phyloP scores from a whole-genome alignment of 1,284 basidiomycete genomes.

The Puccinia triticina region DNA sequence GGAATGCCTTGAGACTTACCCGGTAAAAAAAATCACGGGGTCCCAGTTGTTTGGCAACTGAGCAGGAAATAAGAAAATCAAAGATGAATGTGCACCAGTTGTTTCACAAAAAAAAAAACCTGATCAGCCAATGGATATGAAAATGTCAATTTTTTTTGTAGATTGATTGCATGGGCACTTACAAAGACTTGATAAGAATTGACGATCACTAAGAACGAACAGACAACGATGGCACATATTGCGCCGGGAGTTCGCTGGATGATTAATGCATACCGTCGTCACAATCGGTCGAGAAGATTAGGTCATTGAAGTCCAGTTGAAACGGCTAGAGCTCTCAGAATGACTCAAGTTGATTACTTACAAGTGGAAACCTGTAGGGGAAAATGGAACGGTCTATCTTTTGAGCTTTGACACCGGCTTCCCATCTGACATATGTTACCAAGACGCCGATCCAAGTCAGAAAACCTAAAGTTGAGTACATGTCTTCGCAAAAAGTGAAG shows the following conservation, averaged over 20 bases:
- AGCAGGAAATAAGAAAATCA: not conserved
- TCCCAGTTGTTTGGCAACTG: conserved; percentile 28
- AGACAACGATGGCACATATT: not conserved
- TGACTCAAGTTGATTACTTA: not conserved
- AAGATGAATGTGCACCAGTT: not conserved
- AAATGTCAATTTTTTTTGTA: not conserved
- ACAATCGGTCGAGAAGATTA: not conserved
- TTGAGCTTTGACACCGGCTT: conserved; percentile 74
- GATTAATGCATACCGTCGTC: not conserved
- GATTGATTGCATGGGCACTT: not conserved
- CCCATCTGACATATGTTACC: conserved; percentile 78
- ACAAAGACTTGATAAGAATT: conserved; percentile 27
- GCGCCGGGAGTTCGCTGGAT: conserved; percentile 20
- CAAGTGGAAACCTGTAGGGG: conserved; percentile 68
- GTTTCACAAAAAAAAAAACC: not conserved
- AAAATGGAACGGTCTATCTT: conserved; percentile 70
- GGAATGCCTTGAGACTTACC: not conserved
- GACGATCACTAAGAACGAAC: conserved; percentile 1
- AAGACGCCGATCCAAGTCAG: conserved; percentile 84
- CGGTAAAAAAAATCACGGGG: conserved; percentile 21
- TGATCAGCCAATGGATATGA: not conserved
- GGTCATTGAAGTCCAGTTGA: not conserved
- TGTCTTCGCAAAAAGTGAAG: conserved; percentile 53
- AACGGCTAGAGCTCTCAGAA: not conserved
- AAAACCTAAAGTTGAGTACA: conserved; percentile 66